phyloP scores from a whole-genome alignment of 371 early-diverging fungal genomes.

The Astathelohania contejeani region DNA sequence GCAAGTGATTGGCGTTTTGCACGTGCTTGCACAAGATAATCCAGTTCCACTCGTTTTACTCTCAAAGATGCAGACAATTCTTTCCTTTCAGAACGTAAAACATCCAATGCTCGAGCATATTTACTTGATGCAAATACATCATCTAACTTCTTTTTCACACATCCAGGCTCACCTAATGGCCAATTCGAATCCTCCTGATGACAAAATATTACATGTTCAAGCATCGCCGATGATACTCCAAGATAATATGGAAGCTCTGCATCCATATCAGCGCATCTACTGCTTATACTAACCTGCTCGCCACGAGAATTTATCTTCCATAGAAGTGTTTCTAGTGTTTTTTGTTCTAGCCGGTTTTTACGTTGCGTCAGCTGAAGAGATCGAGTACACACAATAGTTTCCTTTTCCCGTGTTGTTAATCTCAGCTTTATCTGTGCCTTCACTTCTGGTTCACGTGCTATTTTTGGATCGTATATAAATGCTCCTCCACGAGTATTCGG shows the following conservation, averaged over 20 bases:
- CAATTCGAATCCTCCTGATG: constrained; percentile 98
- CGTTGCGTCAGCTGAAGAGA: constrained; percentile 63
- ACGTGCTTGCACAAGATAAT: constrained; percentile 57
- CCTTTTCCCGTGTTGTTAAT: constrained; percentile 62
- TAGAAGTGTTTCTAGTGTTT: constrained; percentile 61
- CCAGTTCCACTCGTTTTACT: constrained; percentile 50
- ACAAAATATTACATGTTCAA: constrained; percentile 95
- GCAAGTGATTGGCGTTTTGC: constrained; percentile 59
- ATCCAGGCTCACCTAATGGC: constrained; percentile 74
- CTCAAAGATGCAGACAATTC: constrained; percentile 34
- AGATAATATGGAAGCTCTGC: constrained; percentile 64
- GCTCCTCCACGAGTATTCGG: constrained; percentile 68
- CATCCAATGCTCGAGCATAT: constrained; percentile 52
- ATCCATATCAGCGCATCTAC: constrained; percentile 70
- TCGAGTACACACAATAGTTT: constrained; percentile 62
- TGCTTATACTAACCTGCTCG: constrained; percentile 58
- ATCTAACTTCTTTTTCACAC: constrained; percentile 90
- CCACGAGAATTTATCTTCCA: constrained; percentile 10
- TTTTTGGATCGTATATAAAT: constrained; percentile 88
- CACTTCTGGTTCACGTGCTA: constrained; percentile 64
- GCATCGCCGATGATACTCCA: constrained; percentile 70
- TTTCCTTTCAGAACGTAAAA: constrained; percentile 34
- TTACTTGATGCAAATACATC: constrained; percentile 84
- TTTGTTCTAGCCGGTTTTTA: constrained; percentile 55
- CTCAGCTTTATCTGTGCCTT: constrained; percentile 77